Percentiles rank a stretch among this genome's conserved stretches.
These are phyloP conservation scores for Sambucus nigra DNA, from an alignment of 129 eudicot species.

Conservation along the genomic window DNA sequence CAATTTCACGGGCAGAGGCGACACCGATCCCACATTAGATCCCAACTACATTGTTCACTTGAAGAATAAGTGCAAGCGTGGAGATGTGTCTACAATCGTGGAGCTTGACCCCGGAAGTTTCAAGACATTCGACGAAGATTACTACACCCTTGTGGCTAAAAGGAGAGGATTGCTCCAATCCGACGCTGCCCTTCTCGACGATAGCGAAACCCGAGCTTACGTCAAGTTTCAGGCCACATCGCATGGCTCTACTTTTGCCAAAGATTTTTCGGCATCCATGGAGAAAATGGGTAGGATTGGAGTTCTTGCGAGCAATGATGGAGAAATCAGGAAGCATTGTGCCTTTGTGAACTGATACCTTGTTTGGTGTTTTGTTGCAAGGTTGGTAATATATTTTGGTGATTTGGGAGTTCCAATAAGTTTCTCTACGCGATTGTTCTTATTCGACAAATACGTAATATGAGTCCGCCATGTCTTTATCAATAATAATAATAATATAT, in stretches of 20 bases:
- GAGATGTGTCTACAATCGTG: conserved; percentile 33
- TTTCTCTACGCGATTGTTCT: no score
- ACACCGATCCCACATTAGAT: conserved; percentile 60
- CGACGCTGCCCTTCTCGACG: conserved; percentile 43
- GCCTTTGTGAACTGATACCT: no score
- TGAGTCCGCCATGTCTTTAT: no score
- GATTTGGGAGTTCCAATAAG: no score
- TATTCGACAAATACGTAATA: no score
- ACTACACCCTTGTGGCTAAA: conserved; percentile 26
- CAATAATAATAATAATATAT: no score
- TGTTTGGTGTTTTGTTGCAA: no score
- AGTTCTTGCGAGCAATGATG: no score
- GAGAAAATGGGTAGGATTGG: no score
- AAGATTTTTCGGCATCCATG: no score
- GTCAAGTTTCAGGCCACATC: conserved; percentile 24
- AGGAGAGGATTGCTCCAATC: conserved; percentile 49
- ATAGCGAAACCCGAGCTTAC: conserved; percentile 31
- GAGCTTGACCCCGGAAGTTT: conserved; percentile 63
- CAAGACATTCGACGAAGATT: conserved; percentile 38
- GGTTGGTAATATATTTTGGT: no score
- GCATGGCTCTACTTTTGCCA: conserved; percentile 38
- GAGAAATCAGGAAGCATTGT: no score
- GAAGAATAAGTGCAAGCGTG: conserved; percentile 32
- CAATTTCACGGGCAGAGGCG: conserved; percentile 68
- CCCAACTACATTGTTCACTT: conserved; percentile 34